phyloP scores from a whole-genome alignment of 257 asterid species.

The Striga asiatica region DNA sequence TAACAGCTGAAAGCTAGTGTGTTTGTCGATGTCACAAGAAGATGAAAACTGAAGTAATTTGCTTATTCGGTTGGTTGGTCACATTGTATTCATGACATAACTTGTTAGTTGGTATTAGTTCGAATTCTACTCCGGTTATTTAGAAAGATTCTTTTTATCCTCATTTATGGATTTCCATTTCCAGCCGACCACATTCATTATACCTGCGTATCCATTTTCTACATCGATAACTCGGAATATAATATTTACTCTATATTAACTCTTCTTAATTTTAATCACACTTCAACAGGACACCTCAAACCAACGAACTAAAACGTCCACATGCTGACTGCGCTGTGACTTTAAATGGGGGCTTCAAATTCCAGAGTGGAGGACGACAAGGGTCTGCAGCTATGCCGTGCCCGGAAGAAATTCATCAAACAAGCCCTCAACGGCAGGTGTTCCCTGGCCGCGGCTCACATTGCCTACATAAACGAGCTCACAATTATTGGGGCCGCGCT shows the following conservation, averaged over 20 bases:
- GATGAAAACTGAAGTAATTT: background rate
- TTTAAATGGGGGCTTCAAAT: constrained; percentile 73
- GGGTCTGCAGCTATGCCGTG: constrained; percentile 84
- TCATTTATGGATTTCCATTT: background rate
- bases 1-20: background rate
- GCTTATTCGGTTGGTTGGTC: constrained; percentile 1
- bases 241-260: background rate
- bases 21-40: background rate
- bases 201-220: background rate
- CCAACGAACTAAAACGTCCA: constrained; percentile 6
- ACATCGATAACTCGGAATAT: background rate
- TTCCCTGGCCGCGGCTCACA: constrained; percentile 74
- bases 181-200: background rate
- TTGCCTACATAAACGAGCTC: constrained; percentile 60
- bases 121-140: too few species aligned
- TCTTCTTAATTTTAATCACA: background rate
- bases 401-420: constrained; percentile 79
- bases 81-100: background rate
- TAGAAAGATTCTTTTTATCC: background rate
- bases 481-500: constrained; percentile 55
- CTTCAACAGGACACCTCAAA: constrained; percentile 10
- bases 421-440: constrained; percentile 95
- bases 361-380: constrained; percentile 84
- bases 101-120: background rate
- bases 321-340: constrained; percentile 17